phyloP scores from a whole-genome alignment of 176 grass and related monocot genomes.

The Lolium rigidum region DNA sequence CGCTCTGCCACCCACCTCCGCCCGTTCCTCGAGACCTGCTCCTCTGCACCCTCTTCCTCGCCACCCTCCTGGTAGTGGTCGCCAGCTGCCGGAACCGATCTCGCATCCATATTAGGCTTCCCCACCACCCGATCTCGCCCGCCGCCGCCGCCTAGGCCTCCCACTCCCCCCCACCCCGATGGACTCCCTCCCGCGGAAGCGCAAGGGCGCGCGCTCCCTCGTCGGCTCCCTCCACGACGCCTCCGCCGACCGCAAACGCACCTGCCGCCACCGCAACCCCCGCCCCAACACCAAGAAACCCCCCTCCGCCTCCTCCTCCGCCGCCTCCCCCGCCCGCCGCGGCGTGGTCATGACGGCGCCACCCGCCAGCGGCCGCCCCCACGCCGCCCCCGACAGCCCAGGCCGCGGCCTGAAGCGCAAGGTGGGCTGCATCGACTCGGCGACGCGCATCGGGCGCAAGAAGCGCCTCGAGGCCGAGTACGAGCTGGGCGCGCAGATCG shows the following conservation, averaged over 20 bases:
- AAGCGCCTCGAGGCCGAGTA: slow-evolving; percentile 81
- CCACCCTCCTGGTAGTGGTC: no score
- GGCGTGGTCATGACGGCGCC: slow-evolving; percentile 55
- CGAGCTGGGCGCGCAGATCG: slow-evolving; percentile 81
- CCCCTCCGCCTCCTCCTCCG: background rate
- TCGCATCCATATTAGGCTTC: no score
- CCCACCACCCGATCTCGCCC: no score
- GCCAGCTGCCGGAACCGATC: no score
- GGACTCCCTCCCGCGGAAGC: slow-evolving; percentile 78
- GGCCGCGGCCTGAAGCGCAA: slow-evolving; percentile 82
- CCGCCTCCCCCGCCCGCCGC: slow-evolving; percentile 17
- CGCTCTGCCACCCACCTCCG: no score
- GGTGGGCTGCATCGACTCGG: slow-evolving; percentile 83
- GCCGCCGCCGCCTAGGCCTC: slow-evolving; percentile 39
- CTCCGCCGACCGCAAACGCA: slow-evolving; percentile 50
- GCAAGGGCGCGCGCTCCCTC: slow-evolving; percentile 64
- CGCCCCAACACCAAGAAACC: slow-evolving; percentile 47
- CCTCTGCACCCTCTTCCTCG: no score
- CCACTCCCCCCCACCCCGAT: background rate
- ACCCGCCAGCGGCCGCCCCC: slow-evolving; percentile 44
- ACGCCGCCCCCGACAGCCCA: slow-evolving; percentile 54
- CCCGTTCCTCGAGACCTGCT: no score
- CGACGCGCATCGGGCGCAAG: slow-evolving; percentile 75
- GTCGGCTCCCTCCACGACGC: slow-evolving; percentile 54
- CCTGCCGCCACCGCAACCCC: slow-evolving; percentile 51